Base-by-base conservation (phyloP, 352 stramenopile species). In the Plasmopara viticola region DNA sequence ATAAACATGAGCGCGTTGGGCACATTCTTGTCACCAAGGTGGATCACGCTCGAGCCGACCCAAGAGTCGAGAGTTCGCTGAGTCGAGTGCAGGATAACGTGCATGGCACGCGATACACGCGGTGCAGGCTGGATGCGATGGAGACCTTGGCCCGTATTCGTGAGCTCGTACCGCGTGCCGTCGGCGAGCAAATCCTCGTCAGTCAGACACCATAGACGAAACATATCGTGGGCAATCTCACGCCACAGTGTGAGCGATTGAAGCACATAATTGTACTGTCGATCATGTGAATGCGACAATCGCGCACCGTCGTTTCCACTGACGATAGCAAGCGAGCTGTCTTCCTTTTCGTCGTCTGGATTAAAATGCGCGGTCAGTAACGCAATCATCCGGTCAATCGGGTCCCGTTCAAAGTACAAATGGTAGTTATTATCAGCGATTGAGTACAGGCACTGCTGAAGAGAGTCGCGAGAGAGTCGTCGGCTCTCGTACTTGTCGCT, bases 1-100 rank as follows among this genome's bases (percentile, higher is more conserved):
- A 98, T 98, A 63, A 98, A 98, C 71, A 97, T 97, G 56, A 98
- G 81, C 45, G 95, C 95, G 55, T 98, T 98, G 12, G 95, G 95
- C 29, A 98, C 95, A 71, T 98, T 98, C 73, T 98, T 95, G 78
- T 98, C 95, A 25, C 95, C 95, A 25, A 98, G 58, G 66, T 98
- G 95, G 54, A 98, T 98, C 13, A 98, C 94, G 59, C 80, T 97
- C 8, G 77, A 95, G 33, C 93, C 94, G 28, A 98, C 81, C 94
- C 94, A 98, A 14, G 83, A 73, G 28, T 86, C 85, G 25, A 90
- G 56, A 9, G 58, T 68, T 33, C 70, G 71, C 56, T 94, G 83
- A 25, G 83, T 93, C 35, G 75, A 75, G 66, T 94, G 72, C 10
- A 98, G 66, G 44, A 97, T 91, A 56, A 94, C 78, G 58, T 98